Evolutionary conservation across 345 rosid genomes (phyloP).

Genomic region (Angophora floribunda): DNA sequence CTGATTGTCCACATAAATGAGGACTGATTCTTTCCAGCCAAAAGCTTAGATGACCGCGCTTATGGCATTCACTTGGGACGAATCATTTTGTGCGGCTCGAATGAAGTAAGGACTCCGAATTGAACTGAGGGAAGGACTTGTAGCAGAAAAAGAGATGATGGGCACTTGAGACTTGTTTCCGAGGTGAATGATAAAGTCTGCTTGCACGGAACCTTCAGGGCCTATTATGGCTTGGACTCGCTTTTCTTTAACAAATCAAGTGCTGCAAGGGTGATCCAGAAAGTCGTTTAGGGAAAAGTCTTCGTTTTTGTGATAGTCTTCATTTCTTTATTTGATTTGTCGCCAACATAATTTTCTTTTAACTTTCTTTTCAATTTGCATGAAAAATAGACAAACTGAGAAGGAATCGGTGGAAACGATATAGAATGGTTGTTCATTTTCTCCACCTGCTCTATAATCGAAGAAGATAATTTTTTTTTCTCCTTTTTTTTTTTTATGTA

Average conservation of each 20-base stretch:
- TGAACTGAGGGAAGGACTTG: not conserved
- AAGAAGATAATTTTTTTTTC: too few relatives aligned
- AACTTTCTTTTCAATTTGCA: too few relatives aligned
- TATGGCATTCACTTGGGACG: not conserved
- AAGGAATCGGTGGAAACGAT: too few relatives aligned
- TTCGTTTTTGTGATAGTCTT: too few relatives aligned
- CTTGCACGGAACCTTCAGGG: not conserved
- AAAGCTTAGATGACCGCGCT: not conserved
- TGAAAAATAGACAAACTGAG: too few relatives aligned
- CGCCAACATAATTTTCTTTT: too few relatives aligned
- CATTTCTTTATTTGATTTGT: too few relatives aligned
- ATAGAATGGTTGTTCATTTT: too few relatives aligned
- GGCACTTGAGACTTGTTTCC: not conserved
- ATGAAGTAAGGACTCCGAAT: not conserved
- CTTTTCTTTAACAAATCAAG: not conserved
- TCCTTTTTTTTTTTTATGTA: too few relatives aligned
- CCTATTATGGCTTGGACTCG: not conserved
- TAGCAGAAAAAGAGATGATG: not conserved
- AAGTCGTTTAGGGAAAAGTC: not conserved
- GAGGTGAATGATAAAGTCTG: not conserved
- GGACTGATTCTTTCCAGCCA: not conserved
- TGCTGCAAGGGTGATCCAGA: not conserved
- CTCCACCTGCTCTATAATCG: too few relatives aligned
- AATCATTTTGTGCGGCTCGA: not conserved
- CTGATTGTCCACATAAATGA: not conserved